phyloP scores from a whole-genome alignment of 1,139 yeast species.

The Debaryomyces singareniensis region DNA sequence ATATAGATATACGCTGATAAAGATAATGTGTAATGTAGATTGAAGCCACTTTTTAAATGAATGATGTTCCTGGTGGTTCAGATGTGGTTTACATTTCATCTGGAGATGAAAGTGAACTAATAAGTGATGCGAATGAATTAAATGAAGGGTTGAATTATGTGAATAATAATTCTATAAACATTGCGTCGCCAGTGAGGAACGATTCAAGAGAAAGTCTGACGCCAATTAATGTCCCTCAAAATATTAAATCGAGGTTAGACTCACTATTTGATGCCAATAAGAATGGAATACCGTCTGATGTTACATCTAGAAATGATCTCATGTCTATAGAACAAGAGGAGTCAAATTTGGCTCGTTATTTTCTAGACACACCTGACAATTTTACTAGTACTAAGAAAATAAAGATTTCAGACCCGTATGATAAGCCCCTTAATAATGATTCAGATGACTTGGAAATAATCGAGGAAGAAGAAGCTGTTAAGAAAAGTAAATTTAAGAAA shows the following conservation, averaged over 20 bases:
- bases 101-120: too few relatives aligned
- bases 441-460: constrained; percentile 24
- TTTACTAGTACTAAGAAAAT: neutral
- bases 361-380: neutral
- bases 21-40: too few relatives aligned
- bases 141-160: neutral
- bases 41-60: too few relatives aligned
- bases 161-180: too few relatives aligned
- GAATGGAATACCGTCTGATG: neutral
- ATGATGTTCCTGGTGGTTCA: too few relatives aligned
- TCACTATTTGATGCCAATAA: neutral
- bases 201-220: too few relatives aligned
- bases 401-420: neutral
- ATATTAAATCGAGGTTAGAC: constrained; percentile 1
- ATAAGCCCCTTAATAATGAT: neutral
- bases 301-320: neutral
- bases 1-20: too few relatives aligned
- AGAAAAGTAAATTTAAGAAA: constrained; percentile 16
- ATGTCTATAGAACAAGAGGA: neutral
- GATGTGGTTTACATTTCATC: neutral
- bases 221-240: neutral
- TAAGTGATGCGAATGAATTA: neutral
- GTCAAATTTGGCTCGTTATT: too few relatives aligned
- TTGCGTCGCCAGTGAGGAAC: too few relatives aligned
- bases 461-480: constrained; percentile 21